Evolutionary conservation across 176 grass and related monocot genomes (phyloP).

Genomic region (Guadua angustifolia): DNA sequence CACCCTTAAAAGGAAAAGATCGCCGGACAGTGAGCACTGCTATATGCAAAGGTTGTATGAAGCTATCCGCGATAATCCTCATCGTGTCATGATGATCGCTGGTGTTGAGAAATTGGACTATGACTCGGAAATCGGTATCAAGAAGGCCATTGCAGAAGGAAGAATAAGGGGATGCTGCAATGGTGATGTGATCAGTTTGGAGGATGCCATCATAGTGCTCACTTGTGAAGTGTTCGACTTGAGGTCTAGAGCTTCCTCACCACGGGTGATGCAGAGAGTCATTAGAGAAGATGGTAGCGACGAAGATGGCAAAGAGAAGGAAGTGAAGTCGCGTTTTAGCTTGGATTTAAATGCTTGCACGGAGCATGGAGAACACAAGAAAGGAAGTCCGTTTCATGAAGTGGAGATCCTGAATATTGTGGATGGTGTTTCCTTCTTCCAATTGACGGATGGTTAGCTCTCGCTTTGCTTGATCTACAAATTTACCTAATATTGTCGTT

Average conservation of each 20-base stretch:
- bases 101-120: conserved; percentile 37
- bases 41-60: conserved; percentile 41
- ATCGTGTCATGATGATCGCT: conserved; percentile 68
- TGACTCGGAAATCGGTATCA: conserved; percentile 37
- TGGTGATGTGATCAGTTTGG: conserved; percentile 46
- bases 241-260: conserved; percentile 42
- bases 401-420: conserved; percentile 42
- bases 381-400: background rate
- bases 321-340: conserved; percentile 17
- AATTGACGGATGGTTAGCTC: background rate
- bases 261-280: conserved; percentile 34
- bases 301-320: conserved; percentile 12
- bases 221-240: conserved; percentile 37
- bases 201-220: conserved; percentile 68
- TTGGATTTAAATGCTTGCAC: conserved; percentile 59
- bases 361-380: conserved; percentile 14
- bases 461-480: background rate
- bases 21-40: background rate
- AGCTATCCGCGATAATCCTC: conserved; percentile 51
- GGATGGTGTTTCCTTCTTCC: conserved; percentile 50
- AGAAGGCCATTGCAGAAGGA: conserved; percentile 38
- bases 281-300: background rate
- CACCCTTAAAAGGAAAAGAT: conserved; percentile 35
- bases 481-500: background rate
- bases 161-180: conserved; percentile 1